Percentiles rank a stretch among this genome's conserved stretches.
phyloP scores from a whole-genome alignment of 2,329 filamentous ascomycete genomes.

The Stenocarpella maydis region DNA sequence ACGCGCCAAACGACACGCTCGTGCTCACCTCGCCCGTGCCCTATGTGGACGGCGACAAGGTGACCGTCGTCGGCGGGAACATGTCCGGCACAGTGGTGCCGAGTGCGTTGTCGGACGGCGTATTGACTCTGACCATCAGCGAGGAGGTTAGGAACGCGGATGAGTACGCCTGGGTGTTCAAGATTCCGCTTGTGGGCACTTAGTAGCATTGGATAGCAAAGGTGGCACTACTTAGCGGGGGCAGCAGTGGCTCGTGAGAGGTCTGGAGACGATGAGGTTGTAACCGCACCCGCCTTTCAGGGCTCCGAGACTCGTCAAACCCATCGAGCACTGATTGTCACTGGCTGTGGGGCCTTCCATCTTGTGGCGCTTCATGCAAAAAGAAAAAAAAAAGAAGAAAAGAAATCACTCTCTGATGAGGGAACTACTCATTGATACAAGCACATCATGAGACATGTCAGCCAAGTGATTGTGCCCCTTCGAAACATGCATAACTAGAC shows the following conservation, averaged over 20 bases:
- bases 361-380: too few relatives aligned
- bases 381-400: too few relatives aligned
- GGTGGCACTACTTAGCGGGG: too few relatives aligned
- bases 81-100: constrained; percentile 39
- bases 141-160: constrained; percentile 46
- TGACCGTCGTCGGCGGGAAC: constrained; percentile 52
- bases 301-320: too few relatives aligned
- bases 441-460: background rate
- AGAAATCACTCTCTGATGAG: too few relatives aligned
- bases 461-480: background rate
- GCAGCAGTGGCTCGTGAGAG: background rate
- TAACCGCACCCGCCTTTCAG: too few relatives aligned
- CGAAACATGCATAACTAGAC: background rate
- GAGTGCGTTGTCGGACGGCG: constrained; percentile 36
- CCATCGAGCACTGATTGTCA: too few relatives aligned
- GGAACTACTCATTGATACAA: too few relatives aligned
- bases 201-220: background rate
- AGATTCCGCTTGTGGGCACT: constrained; percentile 37
- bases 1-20: constrained; percentile 51
- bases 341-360: too few relatives aligned
- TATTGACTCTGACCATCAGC: constrained; percentile 44
- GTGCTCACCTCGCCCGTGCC: constrained; percentile 55
- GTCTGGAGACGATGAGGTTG: background rate
- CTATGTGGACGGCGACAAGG: constrained; percentile 53
- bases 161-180: constrained; percentile 49